phyloP scores from a whole-genome alignment of 148 eudicot species.

The Agrostemma githago region DNA sequence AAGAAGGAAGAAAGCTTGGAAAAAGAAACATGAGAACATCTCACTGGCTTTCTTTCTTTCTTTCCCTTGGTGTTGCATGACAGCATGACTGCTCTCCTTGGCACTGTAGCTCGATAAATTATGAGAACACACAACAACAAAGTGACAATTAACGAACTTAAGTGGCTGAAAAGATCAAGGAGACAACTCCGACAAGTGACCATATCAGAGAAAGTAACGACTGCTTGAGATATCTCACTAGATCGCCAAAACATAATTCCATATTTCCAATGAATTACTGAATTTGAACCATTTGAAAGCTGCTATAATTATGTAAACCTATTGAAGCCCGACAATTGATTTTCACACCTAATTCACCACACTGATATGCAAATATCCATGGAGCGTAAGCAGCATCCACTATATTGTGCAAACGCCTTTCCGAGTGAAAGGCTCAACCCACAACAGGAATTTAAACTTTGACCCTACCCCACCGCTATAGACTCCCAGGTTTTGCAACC shows the following conservation, averaged over 20 bases:
- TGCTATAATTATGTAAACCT: background rate
- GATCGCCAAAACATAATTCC: background rate
- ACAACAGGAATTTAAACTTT: background rate
- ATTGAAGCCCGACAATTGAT: background rate
- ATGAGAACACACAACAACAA: background rate
- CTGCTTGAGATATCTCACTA: background rate
- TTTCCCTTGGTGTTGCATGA: no score
- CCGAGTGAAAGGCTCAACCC: background rate
- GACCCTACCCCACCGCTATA: background rate
- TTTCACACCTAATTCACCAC: background rate
- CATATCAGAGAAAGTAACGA: background rate
- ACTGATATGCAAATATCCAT: background rate
- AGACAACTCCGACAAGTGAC: background rate
- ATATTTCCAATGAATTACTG: background rate
- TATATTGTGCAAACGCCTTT: background rate
- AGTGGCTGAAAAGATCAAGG: background rate
- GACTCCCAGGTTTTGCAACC: background rate
- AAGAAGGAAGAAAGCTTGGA: background rate
- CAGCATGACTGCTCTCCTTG: background rate
- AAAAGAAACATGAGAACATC: background rate
- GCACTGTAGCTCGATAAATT: background rate
- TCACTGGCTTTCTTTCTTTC: no score
- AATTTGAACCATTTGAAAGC: background rate
- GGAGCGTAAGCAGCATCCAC: background rate
- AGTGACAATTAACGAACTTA: background rate